A percentile compares a stretch with the other conserved stretches of the same genome.
Conservation (phyloP, 352 stramenopile species). For the Poterioochromonas sp. region DNA sequence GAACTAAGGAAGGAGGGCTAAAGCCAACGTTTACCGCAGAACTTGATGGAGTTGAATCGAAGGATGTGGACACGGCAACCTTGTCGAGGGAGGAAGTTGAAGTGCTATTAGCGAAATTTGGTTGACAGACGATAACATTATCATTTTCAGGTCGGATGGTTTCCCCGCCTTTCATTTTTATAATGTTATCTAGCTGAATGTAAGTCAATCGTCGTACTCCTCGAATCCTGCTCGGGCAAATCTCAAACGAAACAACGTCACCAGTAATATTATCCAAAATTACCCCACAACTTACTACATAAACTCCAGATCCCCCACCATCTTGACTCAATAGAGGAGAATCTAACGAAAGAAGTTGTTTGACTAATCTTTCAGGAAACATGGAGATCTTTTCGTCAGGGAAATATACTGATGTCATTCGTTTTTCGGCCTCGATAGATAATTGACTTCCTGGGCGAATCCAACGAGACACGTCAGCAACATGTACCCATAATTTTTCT, state of each 20-base stretch:
- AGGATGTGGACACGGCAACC: too few species aligned
- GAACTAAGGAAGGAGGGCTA: too few species aligned
- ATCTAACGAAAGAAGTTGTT: background rate
- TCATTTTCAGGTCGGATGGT: too few species aligned
- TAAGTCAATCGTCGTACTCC: background rate
- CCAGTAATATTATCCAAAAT: background rate
- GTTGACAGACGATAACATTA: too few species aligned
- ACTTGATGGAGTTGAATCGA: too few species aligned
- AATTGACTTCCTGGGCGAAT: slow-evolving; percentile 71
- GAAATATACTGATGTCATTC: slow-evolving; percentile 91
- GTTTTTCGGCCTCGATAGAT: slow-evolving; percentile 79
- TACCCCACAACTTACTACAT: slow-evolving; percentile 1
- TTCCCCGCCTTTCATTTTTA: too few species aligned
- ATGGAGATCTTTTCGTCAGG: slow-evolving; percentile 86
- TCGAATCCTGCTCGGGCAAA: background rate
- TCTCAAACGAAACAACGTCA: background rate
- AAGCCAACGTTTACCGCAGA: too few species aligned
- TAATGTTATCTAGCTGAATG: background rate
- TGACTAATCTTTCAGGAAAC: slow-evolving; percentile 59
- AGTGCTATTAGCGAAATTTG: too few species aligned
- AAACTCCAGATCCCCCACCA: background rate
- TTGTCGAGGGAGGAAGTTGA: too few species aligned
- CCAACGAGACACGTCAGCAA: slow-evolving; percentile 96
- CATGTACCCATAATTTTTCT: slow-evolving; percentile 73
- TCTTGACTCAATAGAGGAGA: too few species aligned